Percentiles rank a stretch among this genome's conserved stretches.
These are phyloP conservation scores for Termitomyces sp. DNA, from an alignment of 768 basidiomycete species.

Conservation along the genomic window DNA sequence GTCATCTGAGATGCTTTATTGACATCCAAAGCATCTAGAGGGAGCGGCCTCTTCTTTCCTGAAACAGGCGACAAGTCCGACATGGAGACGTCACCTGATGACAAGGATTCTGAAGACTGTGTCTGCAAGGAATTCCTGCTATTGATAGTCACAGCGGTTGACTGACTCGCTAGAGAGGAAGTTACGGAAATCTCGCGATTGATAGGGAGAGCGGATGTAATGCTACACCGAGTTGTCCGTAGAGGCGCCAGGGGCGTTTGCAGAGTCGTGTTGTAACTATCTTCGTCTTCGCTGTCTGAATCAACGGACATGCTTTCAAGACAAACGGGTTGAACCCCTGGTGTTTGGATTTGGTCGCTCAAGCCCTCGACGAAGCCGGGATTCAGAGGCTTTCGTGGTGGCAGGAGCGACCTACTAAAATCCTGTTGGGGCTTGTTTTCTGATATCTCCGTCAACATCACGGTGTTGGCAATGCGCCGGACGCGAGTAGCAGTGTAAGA, in stretches of 20 bases:
- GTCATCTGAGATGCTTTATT: constrained; percentile 16
- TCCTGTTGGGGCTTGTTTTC: constrained; percentile 43
- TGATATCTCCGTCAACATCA: constrained; percentile 26
- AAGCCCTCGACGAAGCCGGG: constrained; percentile 52
- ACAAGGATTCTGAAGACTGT: constrained; percentile 34
- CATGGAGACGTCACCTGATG: constrained; percentile 23
- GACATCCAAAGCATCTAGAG: constrained; percentile 14
- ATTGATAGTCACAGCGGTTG: constrained; percentile 32
- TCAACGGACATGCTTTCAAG: constrained; percentile 22
- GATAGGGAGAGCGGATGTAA: constrained; percentile 4
- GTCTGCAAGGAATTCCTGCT: constrained; percentile 33
- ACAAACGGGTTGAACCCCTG: constrained; percentile 33
- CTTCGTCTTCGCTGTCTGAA: constrained; percentile 31
- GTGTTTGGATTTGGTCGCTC: constrained; percentile 45
- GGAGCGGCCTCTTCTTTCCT: constrained; percentile 36
- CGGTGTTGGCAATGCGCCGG: constrained; percentile 6
- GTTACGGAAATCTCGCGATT: constrained; percentile 12
- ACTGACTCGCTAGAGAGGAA: constrained; percentile 18
- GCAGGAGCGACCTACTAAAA: constrained; percentile 71
- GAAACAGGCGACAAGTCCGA: constrained; percentile 30
- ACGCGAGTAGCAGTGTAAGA: neutral
- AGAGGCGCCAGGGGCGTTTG: constrained; percentile 46
- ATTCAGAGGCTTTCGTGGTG: constrained; percentile 51
- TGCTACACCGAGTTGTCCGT: constrained; percentile 6
- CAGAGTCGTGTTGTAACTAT: constrained; percentile 61